Evolutionary conservation across 257 asterid genomes (phyloP).

Genomic region (Agastache rugosa): DNA sequence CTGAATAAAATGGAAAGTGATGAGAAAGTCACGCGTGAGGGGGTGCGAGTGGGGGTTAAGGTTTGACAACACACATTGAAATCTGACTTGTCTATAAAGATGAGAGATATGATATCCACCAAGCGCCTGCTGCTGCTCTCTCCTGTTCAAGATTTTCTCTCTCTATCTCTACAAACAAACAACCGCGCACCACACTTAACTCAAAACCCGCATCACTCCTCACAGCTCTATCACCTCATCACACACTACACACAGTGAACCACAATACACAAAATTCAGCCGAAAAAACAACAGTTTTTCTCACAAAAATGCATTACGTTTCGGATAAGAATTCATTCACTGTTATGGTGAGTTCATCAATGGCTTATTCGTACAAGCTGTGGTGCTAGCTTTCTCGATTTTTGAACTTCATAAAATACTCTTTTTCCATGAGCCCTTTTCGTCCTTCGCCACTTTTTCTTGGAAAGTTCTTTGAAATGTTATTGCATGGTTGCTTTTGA

Average conservation of each 20-base stretch:
- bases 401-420: neutral
- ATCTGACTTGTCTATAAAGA: constrained; percentile 34
- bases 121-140: constrained; percentile 29
- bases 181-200: constrained; percentile 35
- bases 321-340: constrained; percentile 34
- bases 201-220: constrained; percentile 39
- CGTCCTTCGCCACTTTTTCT: constrained; percentile 2
- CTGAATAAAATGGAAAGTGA: neutral
- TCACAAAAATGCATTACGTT: constrained; percentile 32
- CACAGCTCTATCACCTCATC: constrained; percentile 41
- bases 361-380: constrained; percentile 15
- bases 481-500: constrained; percentile 38
- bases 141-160: constrained; percentile 29
- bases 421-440: constrained; percentile 22
- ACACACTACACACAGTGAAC: constrained; percentile 36
- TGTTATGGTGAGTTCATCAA: constrained; percentile 37
- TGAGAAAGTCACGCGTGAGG: constrained; percentile 9
- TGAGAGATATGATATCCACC: constrained; percentile 43
- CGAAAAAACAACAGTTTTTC: neutral
- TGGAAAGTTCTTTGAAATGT: constrained; percentile 3
- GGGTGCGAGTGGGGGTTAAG: constrained; percentile 32
- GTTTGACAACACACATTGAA: constrained; percentile 32
- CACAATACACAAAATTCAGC: constrained; percentile 21
- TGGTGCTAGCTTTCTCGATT: constrained; percentile 21
- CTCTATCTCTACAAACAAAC: constrained; percentile 31